Evolutionary conservation across 768 basidiomycete species (phyloP), one percentile per base, ranked within the genome.

Genomic region (Boletus sensibilis): DNA sequence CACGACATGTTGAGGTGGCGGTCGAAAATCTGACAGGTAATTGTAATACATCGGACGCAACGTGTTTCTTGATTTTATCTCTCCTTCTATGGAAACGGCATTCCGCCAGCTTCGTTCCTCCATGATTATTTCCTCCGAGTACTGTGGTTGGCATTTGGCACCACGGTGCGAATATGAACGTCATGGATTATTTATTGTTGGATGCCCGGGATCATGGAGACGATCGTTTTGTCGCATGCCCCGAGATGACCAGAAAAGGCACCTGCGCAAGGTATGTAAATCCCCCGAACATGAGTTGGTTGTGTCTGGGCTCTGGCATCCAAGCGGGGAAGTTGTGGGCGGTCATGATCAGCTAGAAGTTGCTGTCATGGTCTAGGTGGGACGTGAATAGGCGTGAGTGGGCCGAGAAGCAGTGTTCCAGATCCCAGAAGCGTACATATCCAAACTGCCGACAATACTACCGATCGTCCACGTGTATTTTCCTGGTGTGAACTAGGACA

Each of bases 1-100:
- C 58, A 48, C 50, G 56, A 57, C 65, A 50, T 56, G 50, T 29
- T 50, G 47, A 53, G 45, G 51, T 57, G 56, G 48, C 44, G 51
- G 59, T 37, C 58, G 31, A 47, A 53, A 44, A 45, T 57, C 54
- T 56, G 62, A 64, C 67, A 68, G 55, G 48, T 55, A 49, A 42
- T 51, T 42, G 55, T 41, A 52, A 64, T 50, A 52, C 34, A 33
- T 58, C 59, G 27, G 39, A 40, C 40, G 37, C 63, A 65, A 62
- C 63, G 63, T 58, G 62, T 64, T 43, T 25, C 20, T 41, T 12
- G 14, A 21, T 50, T 21, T 27, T 6, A 5, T 21, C 43, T 9
- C 5, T 16, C 10, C 39, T 39, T 39, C 14, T 21, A 50, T 50
- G 37, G 49, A 23, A 41, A 45, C 37, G 27, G 31, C 34, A 16